These are phyloP conservation scores for Agrocybe pediades DNA, from an alignment of 768 basidiomycete species.

Conservation along the genomic window DNA sequence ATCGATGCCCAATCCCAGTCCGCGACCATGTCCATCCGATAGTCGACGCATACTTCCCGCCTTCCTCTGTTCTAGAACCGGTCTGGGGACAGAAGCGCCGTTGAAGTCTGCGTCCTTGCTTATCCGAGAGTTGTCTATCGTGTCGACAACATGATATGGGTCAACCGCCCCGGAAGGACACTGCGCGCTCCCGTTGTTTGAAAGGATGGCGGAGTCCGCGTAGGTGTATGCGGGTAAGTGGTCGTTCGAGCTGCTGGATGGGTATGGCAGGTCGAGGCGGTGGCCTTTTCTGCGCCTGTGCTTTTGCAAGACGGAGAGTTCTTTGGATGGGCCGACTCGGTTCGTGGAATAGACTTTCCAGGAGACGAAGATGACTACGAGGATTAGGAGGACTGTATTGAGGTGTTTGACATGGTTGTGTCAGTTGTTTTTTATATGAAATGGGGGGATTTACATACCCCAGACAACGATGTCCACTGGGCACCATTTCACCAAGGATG, in stretches of 20 bases:
- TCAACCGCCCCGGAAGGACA: conserved; percentile 15
- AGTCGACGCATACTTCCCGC: conserved; percentile 1
- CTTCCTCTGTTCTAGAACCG: conserved; percentile 7
- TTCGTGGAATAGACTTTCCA: conserved; percentile 1
- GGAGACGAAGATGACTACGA: not conserved
- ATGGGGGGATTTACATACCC: conserved; percentile 18
- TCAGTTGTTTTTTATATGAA: not conserved
- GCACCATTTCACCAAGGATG: conserved; percentile 21
- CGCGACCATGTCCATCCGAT: not conserved
- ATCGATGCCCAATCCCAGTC: conserved; percentile 2
- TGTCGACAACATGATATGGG: conserved; percentile 25
- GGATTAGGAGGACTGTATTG: not conserved
- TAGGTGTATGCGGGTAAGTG: conserved; percentile 1
- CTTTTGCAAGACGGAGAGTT: too few relatives aligned
- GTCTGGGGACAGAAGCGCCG: conserved; percentile 12
- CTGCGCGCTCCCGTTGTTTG: not conserved
- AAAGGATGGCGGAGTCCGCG: not conserved
- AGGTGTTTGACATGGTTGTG: not conserved
- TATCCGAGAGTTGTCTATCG: conserved; percentile 25
- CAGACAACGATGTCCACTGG: conserved; percentile 22
- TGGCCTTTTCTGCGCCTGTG: not conserved
- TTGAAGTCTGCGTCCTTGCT: conserved; percentile 22
- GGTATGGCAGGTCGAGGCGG: not conserved
- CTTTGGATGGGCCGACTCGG: not conserved
- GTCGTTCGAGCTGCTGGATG: not conserved